Percentiles rank a stretch among this genome's conserved stretches.
Conservation (phyloP, 2,329 filamentous ascomycete species). For the Colletotrichum higginsianum region DNA sequence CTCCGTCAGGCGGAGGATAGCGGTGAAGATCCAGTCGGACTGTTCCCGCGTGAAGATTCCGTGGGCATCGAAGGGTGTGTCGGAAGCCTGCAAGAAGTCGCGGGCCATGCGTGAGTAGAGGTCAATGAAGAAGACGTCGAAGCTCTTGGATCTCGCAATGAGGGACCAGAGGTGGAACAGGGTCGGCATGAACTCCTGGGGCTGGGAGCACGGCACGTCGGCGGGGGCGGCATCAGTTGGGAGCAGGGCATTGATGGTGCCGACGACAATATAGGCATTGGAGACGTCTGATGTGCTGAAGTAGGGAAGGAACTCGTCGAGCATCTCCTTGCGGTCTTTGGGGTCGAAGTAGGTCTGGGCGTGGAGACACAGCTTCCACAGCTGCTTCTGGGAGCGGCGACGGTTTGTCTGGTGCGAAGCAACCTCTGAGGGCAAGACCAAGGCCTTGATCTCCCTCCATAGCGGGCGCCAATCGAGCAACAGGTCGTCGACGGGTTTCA, state of each 20-base stretch:
- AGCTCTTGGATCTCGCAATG: slow-evolving; percentile 88
- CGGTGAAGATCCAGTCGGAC: slow-evolving; percentile 92
- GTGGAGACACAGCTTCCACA: slow-evolving; percentile 92
- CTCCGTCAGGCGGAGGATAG: slow-evolving; percentile 88
- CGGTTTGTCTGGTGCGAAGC: slow-evolving; percentile 73
- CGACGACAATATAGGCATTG: slow-evolving; percentile 93
- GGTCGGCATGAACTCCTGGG: slow-evolving; percentile 90
- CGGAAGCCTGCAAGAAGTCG: slow-evolving; percentile 81
- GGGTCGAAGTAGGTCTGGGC: slow-evolving; percentile 95
- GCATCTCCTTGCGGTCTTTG: slow-evolving; percentile 83
- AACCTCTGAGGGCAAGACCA: slow-evolving; percentile 89
- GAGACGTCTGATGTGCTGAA: slow-evolving; percentile 96
- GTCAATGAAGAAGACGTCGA: slow-evolving; percentile 91
- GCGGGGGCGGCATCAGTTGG: slow-evolving; percentile 85
- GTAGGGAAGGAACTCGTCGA: slow-evolving; percentile 85
- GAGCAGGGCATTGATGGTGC: slow-evolving; percentile 87
- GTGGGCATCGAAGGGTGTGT: slow-evolving; percentile 86
- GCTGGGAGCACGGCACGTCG: slow-evolving; percentile 81
- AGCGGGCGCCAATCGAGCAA: slow-evolving; percentile 92
- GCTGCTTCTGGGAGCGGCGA: slow-evolving; percentile 71
- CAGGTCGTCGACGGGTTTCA: slow-evolving; percentile 92
- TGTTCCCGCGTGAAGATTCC: slow-evolving; percentile 95
- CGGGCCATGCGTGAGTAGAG: slow-evolving; percentile 89
- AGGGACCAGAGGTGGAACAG: slow-evolving; percentile 98
- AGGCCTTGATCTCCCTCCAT: slow-evolving; percentile 91